Conservation (phyloP, 805 yeast genomes). For the Wickerhamomyces xylosicus region DNA sequence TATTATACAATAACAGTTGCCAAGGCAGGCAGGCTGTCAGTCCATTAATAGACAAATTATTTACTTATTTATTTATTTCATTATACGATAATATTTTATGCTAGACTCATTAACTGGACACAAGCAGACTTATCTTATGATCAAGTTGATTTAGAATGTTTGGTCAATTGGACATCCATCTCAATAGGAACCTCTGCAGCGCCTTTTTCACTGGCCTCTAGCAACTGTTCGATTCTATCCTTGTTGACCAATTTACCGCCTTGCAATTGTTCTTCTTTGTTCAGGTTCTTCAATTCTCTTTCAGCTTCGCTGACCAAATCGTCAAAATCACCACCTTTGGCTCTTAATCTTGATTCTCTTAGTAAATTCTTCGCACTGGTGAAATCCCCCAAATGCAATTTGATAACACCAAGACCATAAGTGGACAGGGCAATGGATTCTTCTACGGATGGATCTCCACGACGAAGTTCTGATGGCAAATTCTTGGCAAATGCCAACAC, state of each 20-base stretch:
- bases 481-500: constrained; percentile 32
- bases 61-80: too few species aligned
- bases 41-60: too few species aligned
- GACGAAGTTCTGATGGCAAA: constrained; percentile 24
- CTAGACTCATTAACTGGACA: too few species aligned
- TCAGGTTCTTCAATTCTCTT: constrained; percentile 48
- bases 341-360: constrained; percentile 60
- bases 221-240: constrained; percentile 9
- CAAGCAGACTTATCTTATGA: too few species aligned
- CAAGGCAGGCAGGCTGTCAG: too few species aligned
- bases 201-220: constrained; percentile 5
- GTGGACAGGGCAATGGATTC: constrained; percentile 74
- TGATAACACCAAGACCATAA: constrained; percentile 77
- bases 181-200: constrained; percentile 8
- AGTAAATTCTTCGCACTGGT: constrained; percentile 50
- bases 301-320: constrained; percentile 59
- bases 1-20: too few species aligned
- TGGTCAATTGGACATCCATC: constrained; percentile 11
- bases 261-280: constrained; percentile 14
- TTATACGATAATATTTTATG: too few species aligned
- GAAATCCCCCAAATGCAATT: constrained; percentile 47
- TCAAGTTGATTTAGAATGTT: too few species aligned
- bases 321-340: constrained; percentile 53
- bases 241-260: not conserved
- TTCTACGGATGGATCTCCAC: constrained; percentile 31